Base-by-base conservation (phyloP, 1,139 yeast genomes). In the Yamadazyma pseudoaaseri region DNA sequence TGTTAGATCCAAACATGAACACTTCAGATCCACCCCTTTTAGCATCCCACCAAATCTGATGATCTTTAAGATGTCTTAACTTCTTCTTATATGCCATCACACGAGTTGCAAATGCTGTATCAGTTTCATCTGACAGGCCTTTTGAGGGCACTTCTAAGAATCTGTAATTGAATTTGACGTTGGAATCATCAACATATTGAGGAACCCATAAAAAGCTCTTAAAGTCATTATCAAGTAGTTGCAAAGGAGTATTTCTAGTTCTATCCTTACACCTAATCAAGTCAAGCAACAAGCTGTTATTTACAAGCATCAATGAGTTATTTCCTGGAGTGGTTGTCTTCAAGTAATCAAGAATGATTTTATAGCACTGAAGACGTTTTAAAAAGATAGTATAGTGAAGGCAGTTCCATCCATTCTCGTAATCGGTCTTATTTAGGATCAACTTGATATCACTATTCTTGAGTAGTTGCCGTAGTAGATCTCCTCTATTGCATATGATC, bases 361-460 rank as follows among this genome's bases (percentile, higher is more conserved):
- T 73, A 10, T 82, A 80, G 49, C 82, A 75, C 6, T 73, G 52
- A 17, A 84, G 55, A 37, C 80, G 70, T 39, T 84, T 87, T 51
- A 68, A 61, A 47, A 65, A 78, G 27, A 83, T 66, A 26, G 79
- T 80, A 47, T 76, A 75, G 56, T 90, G 97, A 27, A 89, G 63
- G 20, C 89, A 79, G 26, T 86, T 84, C 85, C 95, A 89, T 1
- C 89, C 86, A 51, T 77, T 86, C 55, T 90, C 97, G 37, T 65
- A 65, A 53, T 90, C 97, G 2, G 66, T 59, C 1, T 72, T 54
- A 8, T 53, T 47, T 2, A 79, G 43, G 29, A 80, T 41, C 4
- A 33, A 20, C 34, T 58, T 63, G 29, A 55, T 40, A 5, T 71
- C 66, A 6, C 72, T 65, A 44, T 76, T 70, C 37, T 69, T 69